Evolutionary conservation across 2,329 filamentous ascomycete species (phyloP), one percentile per base, ranked within the genome.

Genomic region (Sordariomycetes sp.): DNA sequence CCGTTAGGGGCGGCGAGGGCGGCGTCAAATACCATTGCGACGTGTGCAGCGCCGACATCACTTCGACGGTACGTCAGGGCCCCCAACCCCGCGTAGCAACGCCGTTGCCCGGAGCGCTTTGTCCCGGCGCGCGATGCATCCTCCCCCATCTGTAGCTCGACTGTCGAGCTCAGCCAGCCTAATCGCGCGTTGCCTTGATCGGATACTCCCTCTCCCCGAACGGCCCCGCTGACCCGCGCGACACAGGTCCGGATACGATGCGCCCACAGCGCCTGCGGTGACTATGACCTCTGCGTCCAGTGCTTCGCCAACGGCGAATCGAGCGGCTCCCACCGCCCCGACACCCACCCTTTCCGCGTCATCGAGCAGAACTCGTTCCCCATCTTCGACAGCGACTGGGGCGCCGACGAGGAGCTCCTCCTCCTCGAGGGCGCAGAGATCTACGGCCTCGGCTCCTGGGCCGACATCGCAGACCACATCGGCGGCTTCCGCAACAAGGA

Each of bases 321-420:
- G 52, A 89, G 89, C 61, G 88, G 89, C 64, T 85, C 87, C 58
- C 94, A 99, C 70, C 85, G 95, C 62, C 92, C 94, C 8, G 80
- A 84, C 5, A 88, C 87, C 13, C 94, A 99, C 71, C 78, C 89
- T 15, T 99, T 86, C 69, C 87, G 89, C 61, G 94, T 99, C 36
- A 96, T 99, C 62, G 94, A 99, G 70, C 94, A 97, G 66, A 96
- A 99, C 67, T 96, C 92, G 0, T 95, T 99, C 54, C 94, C 94
- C 1, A 97, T 99, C 59, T 99, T 95, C 66, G 86, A 91, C 62
- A 81, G 83, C 59, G 91, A 96, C 66, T 99, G 94, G 94, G 94
- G 94, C 56, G 94, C 94, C 25, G 94, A 99, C 67, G 94, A 99
- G 69, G 94, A 99, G 70, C 73, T 97, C n/a, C 74, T 97, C 5